Conservation (phyloP, 1,284 basidiomycete genomes). For the Microbotryum scabiosae region DNA sequence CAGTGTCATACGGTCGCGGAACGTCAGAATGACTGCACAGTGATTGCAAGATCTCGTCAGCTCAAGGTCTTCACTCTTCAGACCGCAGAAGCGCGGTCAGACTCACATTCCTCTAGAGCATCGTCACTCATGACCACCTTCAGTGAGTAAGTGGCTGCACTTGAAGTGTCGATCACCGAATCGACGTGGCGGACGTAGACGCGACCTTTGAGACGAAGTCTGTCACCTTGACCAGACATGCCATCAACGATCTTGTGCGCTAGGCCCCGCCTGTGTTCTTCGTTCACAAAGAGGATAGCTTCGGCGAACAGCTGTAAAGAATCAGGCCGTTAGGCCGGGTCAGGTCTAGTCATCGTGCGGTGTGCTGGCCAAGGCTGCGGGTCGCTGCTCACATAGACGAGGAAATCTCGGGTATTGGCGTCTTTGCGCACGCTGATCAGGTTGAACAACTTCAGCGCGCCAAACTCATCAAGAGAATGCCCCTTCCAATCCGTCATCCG, state of each 20-base stretch:
- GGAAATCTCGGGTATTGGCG: constrained; percentile 52
- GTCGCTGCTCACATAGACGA: constrained; percentile 17
- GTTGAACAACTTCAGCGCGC: constrained; percentile 82
- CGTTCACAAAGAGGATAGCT: constrained; percentile 90
- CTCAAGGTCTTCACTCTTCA: no score
- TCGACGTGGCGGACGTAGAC: constrained; percentile 46
- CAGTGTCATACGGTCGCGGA: background rate
- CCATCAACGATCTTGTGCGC: constrained; percentile 58
- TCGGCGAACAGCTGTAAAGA: constrained; percentile 94
- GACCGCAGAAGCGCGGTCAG: no score
- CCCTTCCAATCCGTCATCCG: constrained; percentile 92
- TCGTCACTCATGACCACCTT: constrained; percentile 52
- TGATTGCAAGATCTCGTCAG: no score
- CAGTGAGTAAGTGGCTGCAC: constrained; percentile 18
- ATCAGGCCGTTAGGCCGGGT: constrained; percentile 43
- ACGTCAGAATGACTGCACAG: background rate
- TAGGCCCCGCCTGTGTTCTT: constrained; percentile 72
- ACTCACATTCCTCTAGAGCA: constrained; percentile 61
- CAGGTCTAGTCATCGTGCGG: background rate
- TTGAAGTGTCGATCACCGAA: constrained; percentile 15
- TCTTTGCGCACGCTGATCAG: constrained; percentile 79
- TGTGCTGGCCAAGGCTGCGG: background rate
- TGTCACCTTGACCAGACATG: constrained; percentile 45
- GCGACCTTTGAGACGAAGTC: constrained; percentile 81
- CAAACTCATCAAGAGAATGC: constrained; percentile 71